A percentile compares a stretch with the other conserved stretches of the same genome.
Conservation (phyloP, 352 stramenopile species). For the Lagenidium sp. region DNA sequence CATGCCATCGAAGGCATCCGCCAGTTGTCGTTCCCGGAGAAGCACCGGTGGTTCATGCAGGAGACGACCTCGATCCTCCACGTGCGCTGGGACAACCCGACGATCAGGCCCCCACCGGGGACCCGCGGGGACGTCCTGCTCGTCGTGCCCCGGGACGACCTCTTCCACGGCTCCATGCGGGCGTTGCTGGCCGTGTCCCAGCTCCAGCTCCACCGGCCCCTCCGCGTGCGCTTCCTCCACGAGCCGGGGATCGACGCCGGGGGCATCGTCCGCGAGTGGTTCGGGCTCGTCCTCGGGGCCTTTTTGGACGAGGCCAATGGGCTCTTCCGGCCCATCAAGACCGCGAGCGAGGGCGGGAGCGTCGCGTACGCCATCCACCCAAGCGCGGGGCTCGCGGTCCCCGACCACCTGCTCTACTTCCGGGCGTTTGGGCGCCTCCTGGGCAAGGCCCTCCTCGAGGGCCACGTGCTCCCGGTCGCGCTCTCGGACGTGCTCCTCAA, state of each 20-base stretch:
- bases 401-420: slow-evolving; percentile 49
- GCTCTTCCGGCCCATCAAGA: slow-evolving; percentile 32
- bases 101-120: no score
- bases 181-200: slow-evolving; percentile 21
- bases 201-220: slow-evolving; percentile 22
- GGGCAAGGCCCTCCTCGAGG: slow-evolving; percentile 63
- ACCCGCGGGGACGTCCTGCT: slow-evolving; percentile 14
- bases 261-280: slow-evolving; percentile 77
- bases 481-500: slow-evolving; percentile 62
- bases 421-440: slow-evolving; percentile 45
- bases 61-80: slow-evolving; percentile 32
- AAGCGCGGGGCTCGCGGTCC: slow-evolving; percentile 19
- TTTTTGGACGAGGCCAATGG: slow-evolving; percentile 35
- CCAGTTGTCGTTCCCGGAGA: slow-evolving; percentile 31
- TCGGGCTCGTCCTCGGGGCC: slow-evolving; percentile 35
- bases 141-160: slow-evolving; percentile 22
- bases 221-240: slow-evolving; percentile 60
- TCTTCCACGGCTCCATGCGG: slow-evolving; percentile 22
- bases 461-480: slow-evolving; percentile 35
- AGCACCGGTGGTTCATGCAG: slow-evolving; percentile 50
- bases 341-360: slow-evolving; percentile 22
- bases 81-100: slow-evolving; percentile 22
- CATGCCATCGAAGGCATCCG: slow-evolving; percentile 26
- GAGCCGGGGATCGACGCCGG: slow-evolving; percentile 75
- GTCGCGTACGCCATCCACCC: slow-evolving; percentile 42